Evolutionary conservation across 441 rosid species (phyloP).

Genomic region (Bruguiera hainesii): DNA sequence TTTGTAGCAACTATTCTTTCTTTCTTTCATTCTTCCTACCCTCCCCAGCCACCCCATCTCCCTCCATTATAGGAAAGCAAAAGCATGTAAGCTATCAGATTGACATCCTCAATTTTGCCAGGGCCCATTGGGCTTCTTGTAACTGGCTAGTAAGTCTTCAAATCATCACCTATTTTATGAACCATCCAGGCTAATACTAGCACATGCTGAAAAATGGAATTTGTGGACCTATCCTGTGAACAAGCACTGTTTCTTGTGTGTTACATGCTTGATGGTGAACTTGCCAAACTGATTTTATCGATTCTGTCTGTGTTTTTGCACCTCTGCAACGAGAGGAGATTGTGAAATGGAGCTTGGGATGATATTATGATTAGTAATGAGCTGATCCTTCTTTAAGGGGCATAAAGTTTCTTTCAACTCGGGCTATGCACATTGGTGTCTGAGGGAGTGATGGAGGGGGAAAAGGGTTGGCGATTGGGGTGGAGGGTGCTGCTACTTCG

Average conservation of each 20-base stretch:
- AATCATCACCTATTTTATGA: slow-evolving; percentile 15
- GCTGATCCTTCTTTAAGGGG: too few species aligned
- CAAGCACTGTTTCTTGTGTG: not conserved
- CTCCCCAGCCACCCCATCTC: not conserved
- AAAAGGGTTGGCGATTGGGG: too few species aligned
- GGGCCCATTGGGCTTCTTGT: slow-evolving; percentile 7
- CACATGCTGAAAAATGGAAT: not conserved
- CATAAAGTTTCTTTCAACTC: too few species aligned
- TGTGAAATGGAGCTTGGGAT: too few species aligned
- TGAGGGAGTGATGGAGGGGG: too few species aligned
- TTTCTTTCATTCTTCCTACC: not conserved
- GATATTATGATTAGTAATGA: too few species aligned
- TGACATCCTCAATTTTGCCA: slow-evolving; percentile 13
- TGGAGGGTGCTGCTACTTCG: too few species aligned
- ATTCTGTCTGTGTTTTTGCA: too few species aligned
- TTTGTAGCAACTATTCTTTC: slow-evolving; percentile 18
- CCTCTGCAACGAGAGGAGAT: too few species aligned
- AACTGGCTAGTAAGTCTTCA: slow-evolving; percentile 6
- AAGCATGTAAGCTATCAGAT: slow-evolving; percentile 3
- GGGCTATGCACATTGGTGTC: too few species aligned
- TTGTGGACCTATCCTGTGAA: not conserved
- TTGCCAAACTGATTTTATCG: not conserved
- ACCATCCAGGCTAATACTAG: not conserved
- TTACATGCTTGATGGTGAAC: not conserved
- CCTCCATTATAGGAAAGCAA: slow-evolving; percentile 16